These are phyloP conservation scores for Teunomyces barrocoloradensis DNA, from an alignment of 805 yeast species.

Conservation along the genomic window DNA sequence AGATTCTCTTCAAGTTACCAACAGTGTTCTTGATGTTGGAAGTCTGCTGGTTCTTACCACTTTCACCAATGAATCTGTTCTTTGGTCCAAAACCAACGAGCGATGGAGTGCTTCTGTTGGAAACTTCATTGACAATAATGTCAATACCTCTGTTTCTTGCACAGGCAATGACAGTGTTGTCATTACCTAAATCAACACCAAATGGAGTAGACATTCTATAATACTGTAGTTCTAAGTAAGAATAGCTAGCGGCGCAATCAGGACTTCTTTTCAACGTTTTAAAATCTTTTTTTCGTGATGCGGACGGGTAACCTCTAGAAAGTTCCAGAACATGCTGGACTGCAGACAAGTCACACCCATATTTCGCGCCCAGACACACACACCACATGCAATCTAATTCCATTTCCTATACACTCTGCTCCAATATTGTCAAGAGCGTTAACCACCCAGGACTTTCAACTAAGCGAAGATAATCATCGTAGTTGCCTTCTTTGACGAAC, in stretches of 20 bases:
- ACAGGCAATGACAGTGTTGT: conserved; percentile 87
- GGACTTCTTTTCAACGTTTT: conserved; percentile 5
- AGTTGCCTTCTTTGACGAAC: conserved; percentile 43
- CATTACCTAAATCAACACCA: conserved; percentile 97
- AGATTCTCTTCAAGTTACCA: conserved; percentile 87
- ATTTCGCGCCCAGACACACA: too few relatives aligned
- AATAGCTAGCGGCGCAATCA: background rate
- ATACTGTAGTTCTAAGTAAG: conserved; percentile 8
- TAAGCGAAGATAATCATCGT: conserved; percentile 48
- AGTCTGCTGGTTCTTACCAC: conserved; percentile 94
- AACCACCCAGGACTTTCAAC: conserved; percentile 78
- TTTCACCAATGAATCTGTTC: conserved; percentile 91
- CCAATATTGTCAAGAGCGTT: conserved; percentile 58
- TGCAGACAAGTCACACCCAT: background rate
- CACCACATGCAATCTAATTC: background rate
- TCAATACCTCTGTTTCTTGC: conserved; percentile 99
- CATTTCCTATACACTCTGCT: conserved; percentile 26
- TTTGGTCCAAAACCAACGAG: conserved; percentile 88
- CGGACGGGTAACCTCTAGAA: conserved; percentile 4
- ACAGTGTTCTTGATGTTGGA: conserved; percentile 96
- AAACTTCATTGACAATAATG: conserved; percentile 96
- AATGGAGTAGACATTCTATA: conserved; percentile 80
- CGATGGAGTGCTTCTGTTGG: conserved; percentile 93
- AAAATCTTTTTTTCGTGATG: conserved; percentile 5
- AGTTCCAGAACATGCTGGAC: conserved; percentile 2